Base-by-base conservation (phyloP, 2,329 filamentous ascomycete species). In the Amauroascus verrucosus region DNA sequence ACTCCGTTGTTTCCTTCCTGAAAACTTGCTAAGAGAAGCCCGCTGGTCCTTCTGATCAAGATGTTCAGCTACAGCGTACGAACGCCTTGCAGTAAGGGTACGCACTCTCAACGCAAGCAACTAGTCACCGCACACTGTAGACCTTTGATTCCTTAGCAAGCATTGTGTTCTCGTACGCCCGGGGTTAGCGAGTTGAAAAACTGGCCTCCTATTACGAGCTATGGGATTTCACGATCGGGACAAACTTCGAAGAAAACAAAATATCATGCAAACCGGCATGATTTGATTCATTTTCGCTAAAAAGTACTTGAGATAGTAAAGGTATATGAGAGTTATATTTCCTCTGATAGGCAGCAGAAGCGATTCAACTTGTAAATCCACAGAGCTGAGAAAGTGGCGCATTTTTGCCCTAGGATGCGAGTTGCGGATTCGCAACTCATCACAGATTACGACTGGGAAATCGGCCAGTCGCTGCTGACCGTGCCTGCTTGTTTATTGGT, bases 331-430 rank as follows among this genome's bases (percentile, higher is more conserved):
- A n/a, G 1, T 18, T 13, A n/a, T 26, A 2, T 1, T 20, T 43
- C 20, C 26, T 32, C 35, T 9, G 35, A 50, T 50, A 32, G 22
- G 48, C 32, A 30, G 28, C 6, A 8, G 35, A 30, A 18, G n/a
- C n/a, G 16, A 24, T 20, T 16, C 6, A 20, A 9, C 13, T 28
- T 8, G 20, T 16, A 22, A 41, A 32, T 33, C 14, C 35, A 22
- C 48, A 50, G 48, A 37, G 48, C 48, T 50, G 48, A 50, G n/a
- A 43, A 37, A 5, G 45, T 28, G 45, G 45, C 26, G 30, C 30
- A 16, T 46, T 3, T 32, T 35, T 22, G 16, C 41, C 38, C 16
- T 18, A n/a, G 22, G 13, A 24, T 9, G 18, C 20, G 9, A 16
- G 14, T 9, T 48, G 28, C 16, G 14, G 8, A 37, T 32, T 24